phyloP scores from a whole-genome alignment of 257 asterid genomes.

The Solanum medicagineum region DNA sequence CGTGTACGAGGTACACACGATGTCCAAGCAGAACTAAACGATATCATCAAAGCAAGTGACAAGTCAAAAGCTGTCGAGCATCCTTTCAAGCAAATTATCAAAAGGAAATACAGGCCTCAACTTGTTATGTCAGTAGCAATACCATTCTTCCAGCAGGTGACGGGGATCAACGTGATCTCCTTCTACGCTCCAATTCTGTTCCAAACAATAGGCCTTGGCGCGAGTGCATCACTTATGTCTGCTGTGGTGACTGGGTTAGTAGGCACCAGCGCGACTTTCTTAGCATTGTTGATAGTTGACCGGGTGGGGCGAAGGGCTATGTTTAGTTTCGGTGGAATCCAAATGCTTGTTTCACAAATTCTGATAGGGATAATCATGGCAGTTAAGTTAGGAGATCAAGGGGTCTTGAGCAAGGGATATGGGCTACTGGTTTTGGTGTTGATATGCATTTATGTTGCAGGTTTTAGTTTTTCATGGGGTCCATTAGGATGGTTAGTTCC shows the following conservation, averaged over 20 bases:
- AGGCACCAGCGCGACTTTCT: conserved; percentile 3
- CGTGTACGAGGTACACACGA: conserved; percentile 32
- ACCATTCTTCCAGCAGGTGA: conserved; percentile 48
- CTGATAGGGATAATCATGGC: conserved; percentile 26
- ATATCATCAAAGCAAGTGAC: conserved; percentile 35
- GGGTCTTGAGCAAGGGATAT: conserved; percentile 7
- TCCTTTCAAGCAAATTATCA: conserved; percentile 21
- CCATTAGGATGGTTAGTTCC: conserved; percentile 41
- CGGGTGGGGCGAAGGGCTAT: conserved; percentile 21
- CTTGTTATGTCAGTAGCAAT: conserved; percentile 42
- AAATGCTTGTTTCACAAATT: conserved; percentile 18
- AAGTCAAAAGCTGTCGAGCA: conserved; percentile 11
- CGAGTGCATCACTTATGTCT: conserved; percentile 32
- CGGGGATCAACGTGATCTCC: conserved; percentile 48
- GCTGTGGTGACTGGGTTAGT: conserved; percentile 6
- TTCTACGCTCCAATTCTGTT: conserved; percentile 61
- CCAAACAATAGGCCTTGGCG: conserved; percentile 35
- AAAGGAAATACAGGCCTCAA: conserved; percentile 36
- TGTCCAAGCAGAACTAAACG: conserved; percentile 36
- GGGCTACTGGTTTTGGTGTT: conserved; percentile 12
- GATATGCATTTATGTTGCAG: conserved; percentile 23
- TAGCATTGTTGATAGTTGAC: conserved; percentile 21
- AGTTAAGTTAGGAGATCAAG: conserved; percentile 27
- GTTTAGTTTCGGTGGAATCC: conserved; percentile 17
- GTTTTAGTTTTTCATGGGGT: conserved; percentile 44